Conservation (phyloP, 116 monocot genomes). For the Phalaenopsis hybrid region DNA sequence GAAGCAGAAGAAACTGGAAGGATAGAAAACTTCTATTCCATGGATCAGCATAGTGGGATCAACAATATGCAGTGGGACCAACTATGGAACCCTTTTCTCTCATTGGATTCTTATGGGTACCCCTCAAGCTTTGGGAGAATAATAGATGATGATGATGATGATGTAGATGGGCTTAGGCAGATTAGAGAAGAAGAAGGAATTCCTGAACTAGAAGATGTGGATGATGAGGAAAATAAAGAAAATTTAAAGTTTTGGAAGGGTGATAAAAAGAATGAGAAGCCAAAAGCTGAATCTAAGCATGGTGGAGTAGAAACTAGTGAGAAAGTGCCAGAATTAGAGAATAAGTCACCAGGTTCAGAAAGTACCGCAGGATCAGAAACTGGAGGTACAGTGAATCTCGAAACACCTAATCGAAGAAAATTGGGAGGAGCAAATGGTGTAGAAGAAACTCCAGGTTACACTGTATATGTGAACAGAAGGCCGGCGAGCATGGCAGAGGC, state of each 20-base stretch:
- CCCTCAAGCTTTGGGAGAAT: conserved; percentile 18
- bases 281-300: not conserved
- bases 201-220: conserved; percentile 73
- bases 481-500: conserved; percentile 14
- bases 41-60: conserved; percentile 6
- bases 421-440: too few relatives aligned
- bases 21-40: conserved; percentile 36
- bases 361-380: conserved; percentile 19
- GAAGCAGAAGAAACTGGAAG: conserved; percentile 42
- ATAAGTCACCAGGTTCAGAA: conserved; percentile 22
- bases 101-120: conserved; percentile 51
- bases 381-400: conserved; percentile 21
- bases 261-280: conserved; percentile 9
- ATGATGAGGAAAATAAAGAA: conserved; percentile 10
- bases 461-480: conserved; percentile 6
- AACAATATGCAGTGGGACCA: conserved; percentile 24
- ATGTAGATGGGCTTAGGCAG: conserved; percentile 44
- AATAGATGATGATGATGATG: conserved; percentile 53
- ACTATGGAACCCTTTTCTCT: conserved; percentile 72
- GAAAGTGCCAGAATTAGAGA: conserved; percentile 12
- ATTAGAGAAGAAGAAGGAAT: conserved; percentile 91
- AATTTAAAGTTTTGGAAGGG: not conserved
- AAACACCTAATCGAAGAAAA: not conserved
- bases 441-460: conserved; percentile 11
- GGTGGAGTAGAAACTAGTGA: conserved; percentile 1